Base-by-base conservation (phyloP, 1,284 basidiomycete genomes). In the Polyporus tsugae region DNA sequence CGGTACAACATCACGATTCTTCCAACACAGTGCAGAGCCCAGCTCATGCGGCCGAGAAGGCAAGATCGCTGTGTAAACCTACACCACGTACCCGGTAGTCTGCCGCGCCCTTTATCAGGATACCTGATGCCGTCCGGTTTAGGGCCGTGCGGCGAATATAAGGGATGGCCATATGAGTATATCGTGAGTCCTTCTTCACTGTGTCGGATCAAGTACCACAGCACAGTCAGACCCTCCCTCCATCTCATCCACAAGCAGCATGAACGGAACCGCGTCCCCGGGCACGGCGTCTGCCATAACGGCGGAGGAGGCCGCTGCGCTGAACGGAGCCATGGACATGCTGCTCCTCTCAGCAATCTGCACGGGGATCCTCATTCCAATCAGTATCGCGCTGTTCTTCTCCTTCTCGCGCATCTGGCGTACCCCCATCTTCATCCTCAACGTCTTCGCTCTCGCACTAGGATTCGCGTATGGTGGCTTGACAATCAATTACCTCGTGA, bases 361-460 rank as follows among this genome's bases (percentile, higher is more conserved):
- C n/a, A 58, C 55, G 15, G 55, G 55, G 29, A 36, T 38, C 36
- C 55, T 58, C n/a, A 58, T 58, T 5, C 55, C 55, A 2, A 58
- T 58, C 9, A 58, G 29, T n/a, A 38, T 58, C 19, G 19, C 33
- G 33, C 55, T 58, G 0, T 38, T 58, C 36, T 29, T 38, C 9
- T 36, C 36, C 19, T 33, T 29, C 19, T 58, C 55, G 33, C 33
- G 35, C 10, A 19, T 58, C 15, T 55, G 52, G 52, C 52, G 52
- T 15, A 55, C 29, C 13, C 52, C 52, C 15, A 17, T 55, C 29
- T 55, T 55, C 52, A 35, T 55, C 52, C 52, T 55, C 29, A 55
- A 55, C 52, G 52, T 55, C 52, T 35, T 55, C 29, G 29, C 52
- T 13, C 25, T 55, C 52, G 33, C 33, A 15, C 52, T 55, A 2